Evolutionary conservation across 2,329 filamentous ascomycete species (phyloP).

Genomic region (Coniochaeta sp.): DNA sequence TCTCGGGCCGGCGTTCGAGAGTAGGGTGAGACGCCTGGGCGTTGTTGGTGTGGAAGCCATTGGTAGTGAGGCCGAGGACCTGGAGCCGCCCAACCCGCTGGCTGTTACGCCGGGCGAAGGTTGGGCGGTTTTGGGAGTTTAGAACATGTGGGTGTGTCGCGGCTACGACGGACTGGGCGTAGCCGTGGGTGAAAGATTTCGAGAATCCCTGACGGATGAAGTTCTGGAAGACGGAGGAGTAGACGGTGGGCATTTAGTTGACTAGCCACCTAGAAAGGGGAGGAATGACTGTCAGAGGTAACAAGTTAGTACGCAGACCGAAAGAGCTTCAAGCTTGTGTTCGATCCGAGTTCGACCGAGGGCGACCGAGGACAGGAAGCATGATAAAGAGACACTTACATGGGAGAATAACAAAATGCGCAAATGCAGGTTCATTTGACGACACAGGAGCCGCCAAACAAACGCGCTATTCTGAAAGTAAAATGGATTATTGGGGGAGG

Average conservation of each 20-base stretch:
- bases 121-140: slow-evolving; percentile 64
- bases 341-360: slow-evolving; percentile 1
- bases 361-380: slow-evolving; percentile 1
- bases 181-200: slow-evolving; percentile 96
- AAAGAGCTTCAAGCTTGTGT: not conserved
- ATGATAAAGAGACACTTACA: slow-evolving; percentile 41
- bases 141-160: slow-evolving; percentile 74
- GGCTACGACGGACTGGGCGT: slow-evolving; percentile 95
- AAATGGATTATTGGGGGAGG: slow-evolving; percentile 9
- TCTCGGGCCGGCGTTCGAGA: slow-evolving; percentile 51
- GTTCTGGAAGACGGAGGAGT: slow-evolving; percentile 62
- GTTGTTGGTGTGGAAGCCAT: slow-evolving; percentile 67
- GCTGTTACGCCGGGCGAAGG: slow-evolving; percentile 52
- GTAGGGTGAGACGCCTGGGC: slow-evolving; percentile 42
- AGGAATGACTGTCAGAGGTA: slow-evolving; percentile 34
- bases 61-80: slow-evolving; percentile 61
- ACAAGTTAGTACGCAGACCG: not conserved
- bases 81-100: slow-evolving; percentile 47
- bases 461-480: slow-evolving; percentile 59
- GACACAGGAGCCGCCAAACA: slow-evolving; percentile 78
- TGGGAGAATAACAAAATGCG: slow-evolving; percentile 51
- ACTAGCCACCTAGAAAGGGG: slow-evolving; percentile 45
- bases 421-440: slow-evolving; percentile 98
- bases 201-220: slow-evolving; percentile 97
- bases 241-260: slow-evolving; percentile 84